Conservation (phyloP, 78 protist genomes). For the Paratrimastix pyriformis region DNA sequence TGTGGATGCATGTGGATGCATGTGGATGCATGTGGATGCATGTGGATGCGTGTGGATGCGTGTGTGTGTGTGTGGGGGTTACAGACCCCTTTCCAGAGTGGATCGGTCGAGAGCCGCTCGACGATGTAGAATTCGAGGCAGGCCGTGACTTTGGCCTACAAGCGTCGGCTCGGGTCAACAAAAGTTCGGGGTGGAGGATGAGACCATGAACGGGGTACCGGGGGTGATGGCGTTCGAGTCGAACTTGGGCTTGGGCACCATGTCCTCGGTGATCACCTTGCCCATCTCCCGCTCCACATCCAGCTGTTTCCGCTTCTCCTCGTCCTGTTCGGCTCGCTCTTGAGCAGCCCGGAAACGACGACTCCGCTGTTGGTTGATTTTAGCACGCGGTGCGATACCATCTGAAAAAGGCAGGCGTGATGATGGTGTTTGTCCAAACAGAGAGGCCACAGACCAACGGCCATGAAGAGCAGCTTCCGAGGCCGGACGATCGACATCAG, state of each 20-base stretch:
- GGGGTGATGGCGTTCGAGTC: slow-evolving; percentile 93
- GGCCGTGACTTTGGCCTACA: slow-evolving; percentile 47
- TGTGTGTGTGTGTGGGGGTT: neutral
- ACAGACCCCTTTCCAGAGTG: slow-evolving; percentile 56
- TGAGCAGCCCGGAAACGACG: slow-evolving; percentile 85
- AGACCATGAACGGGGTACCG: slow-evolving; percentile 95
- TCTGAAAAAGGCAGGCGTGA: slow-evolving; percentile 19
- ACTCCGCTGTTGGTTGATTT: slow-evolving; percentile 71
- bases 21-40: neutral
- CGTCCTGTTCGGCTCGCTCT: slow-evolving; percentile 35
- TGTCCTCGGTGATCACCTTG: slow-evolving; percentile 4
- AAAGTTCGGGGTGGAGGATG: too few relatives aligned
- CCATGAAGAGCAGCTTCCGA: slow-evolving; percentile 87
- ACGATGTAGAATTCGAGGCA: slow-evolving; percentile 62
- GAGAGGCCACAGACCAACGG: slow-evolving; percentile 55
- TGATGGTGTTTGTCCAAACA: neutral
- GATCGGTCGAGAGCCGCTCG: slow-evolving; percentile 54
- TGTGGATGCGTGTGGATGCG: neutral
- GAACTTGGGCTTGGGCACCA: slow-evolving; percentile 29
- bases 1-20: neutral
- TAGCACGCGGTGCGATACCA: slow-evolving; percentile 97
- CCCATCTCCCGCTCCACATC: neutral
- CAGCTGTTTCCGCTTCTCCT: neutral
- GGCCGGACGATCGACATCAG: slow-evolving; percentile 88
- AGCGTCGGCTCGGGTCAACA: too few relatives aligned